Evolutionary conservation across 2,329 filamentous ascomycete species (phyloP).

Genomic region (Botryotinia globosa): DNA sequence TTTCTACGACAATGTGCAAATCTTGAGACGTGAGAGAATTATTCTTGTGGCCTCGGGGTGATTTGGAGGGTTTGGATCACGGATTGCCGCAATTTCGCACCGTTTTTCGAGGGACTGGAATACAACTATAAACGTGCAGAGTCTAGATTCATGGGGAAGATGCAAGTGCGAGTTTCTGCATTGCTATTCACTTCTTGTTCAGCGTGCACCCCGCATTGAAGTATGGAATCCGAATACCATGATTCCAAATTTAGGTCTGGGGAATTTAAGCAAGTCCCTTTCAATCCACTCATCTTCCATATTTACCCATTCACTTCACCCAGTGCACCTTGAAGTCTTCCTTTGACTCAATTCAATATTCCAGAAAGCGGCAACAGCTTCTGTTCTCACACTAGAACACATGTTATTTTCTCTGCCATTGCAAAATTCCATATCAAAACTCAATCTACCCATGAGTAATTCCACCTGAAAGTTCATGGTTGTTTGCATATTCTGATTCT

Average conservation of each 20-base stretch:
- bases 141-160: not conserved
- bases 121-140: not conserved
- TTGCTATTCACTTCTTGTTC: constrained; percentile 1
- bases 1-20: constrained; percentile 15
- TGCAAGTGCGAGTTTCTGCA: not conserved
- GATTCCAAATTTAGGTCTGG: not conserved
- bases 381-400: not conserved
- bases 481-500: not conserved
- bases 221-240: not conserved
- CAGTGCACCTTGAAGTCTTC: not conserved
- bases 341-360: not conserved
- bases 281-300: not conserved
- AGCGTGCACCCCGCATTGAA: not conserved
- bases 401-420: not conserved
- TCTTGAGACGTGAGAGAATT: constrained; percentile 10
- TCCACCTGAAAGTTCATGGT: constrained; percentile 8
- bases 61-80: not conserved
- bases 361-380: not conserved
- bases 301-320: not conserved
- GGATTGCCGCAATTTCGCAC: not conserved
- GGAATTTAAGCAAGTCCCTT: not conserved
- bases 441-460: not conserved
- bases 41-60: not conserved
- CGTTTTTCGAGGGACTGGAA: not conserved
- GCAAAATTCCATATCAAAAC: not conserved